These are phyloP conservation scores for Annulohypoxylon stygium DNA, from an alignment of 495 filamentous ascomycete species.

Conservation along the genomic window DNA sequence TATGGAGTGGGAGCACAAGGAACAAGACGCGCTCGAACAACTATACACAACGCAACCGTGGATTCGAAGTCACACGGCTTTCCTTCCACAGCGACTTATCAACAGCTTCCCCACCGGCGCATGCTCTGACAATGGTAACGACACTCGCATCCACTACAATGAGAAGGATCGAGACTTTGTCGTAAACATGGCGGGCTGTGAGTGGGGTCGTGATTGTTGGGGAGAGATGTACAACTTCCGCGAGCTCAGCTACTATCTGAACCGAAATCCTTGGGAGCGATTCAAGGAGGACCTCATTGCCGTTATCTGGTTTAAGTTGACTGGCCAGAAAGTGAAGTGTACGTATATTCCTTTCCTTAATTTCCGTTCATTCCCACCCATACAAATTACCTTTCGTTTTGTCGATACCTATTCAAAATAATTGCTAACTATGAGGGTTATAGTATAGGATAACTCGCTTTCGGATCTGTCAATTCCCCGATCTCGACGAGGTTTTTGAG, in stretches of 20 bases:
- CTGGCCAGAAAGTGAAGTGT: slow-evolving; percentile 67
- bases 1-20: slow-evolving; percentile 99
- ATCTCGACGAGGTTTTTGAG: slow-evolving; percentile 17
- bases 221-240: slow-evolving; percentile 95
- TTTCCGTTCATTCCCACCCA: not conserved
- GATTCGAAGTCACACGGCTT: slow-evolving; percentile 89
- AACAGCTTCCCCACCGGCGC: slow-evolving; percentile 95
- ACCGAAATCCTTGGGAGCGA: slow-evolving; percentile 82
- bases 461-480: slow-evolving; percentile 18
- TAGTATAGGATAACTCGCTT: slow-evolving; percentile 45
- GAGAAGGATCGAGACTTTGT: slow-evolving; percentile 89
- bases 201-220: slow-evolving; percentile 98
- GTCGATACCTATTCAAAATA: not conserved
- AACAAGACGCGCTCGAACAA: slow-evolving; percentile 94
- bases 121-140: slow-evolving; percentile 78
- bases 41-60: slow-evolving; percentile 92
- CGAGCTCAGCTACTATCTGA: slow-evolving; percentile 86
- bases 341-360: slow-evolving; percentile 30
- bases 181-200: slow-evolving; percentile 99
- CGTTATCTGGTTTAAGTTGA: slow-evolving; percentile 66
- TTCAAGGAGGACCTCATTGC: slow-evolving; percentile 71
- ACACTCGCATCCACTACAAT: slow-evolving; percentile 85
- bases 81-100: slow-evolving; percentile 90
- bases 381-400: not conserved
- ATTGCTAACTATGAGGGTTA: slow-evolving; percentile 32